Percentiles rank a stretch among this genome's conserved stretches.
These are phyloP conservation scores for Mycena pura DNA, from an alignment of 768 basidiomycete genomes.

Conservation along the genomic window DNA sequence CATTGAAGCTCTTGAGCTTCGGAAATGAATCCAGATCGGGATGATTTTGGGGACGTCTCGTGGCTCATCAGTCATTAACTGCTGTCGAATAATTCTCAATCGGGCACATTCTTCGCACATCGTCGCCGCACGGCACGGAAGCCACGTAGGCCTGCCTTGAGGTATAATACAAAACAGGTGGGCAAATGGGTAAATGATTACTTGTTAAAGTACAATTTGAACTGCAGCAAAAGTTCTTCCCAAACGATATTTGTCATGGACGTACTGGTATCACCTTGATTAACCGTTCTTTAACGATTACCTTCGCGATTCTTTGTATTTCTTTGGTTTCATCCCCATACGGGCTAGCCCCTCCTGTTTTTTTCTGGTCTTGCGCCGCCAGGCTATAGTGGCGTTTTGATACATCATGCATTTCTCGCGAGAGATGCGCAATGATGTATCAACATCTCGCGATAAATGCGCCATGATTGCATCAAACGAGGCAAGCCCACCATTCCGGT, in stretches of 20 bases:
- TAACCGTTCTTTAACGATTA: constrained; percentile 9
- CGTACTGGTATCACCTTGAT: background rate
- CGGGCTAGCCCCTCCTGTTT: background rate
- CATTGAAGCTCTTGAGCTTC: background rate
- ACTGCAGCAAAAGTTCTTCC: background rate
- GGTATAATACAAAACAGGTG: background rate
- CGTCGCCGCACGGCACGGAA: background rate
- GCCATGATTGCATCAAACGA: too few species aligned
- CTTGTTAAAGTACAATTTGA: background rate
- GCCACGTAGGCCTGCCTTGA: background rate
- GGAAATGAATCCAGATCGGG: background rate
- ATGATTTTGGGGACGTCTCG: background rate
- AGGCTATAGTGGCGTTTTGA: too few species aligned
- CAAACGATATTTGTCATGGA: background rate
- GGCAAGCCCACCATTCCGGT: too few species aligned
- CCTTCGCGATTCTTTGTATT: constrained; percentile 4
- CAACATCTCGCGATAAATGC: too few species aligned
- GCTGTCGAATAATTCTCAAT: background rate
- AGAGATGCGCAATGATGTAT: too few species aligned
- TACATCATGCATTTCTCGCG: too few species aligned
- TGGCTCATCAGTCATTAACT: background rate
- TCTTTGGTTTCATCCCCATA: constrained; percentile 3
- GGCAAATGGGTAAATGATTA: background rate
- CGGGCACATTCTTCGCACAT: background rate
- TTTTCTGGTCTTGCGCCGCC: background rate